Evolutionary conservation across 2,329 filamentous ascomycete genomes (phyloP).

Genomic region (Phyllosticta paracitricarpa): DNA sequence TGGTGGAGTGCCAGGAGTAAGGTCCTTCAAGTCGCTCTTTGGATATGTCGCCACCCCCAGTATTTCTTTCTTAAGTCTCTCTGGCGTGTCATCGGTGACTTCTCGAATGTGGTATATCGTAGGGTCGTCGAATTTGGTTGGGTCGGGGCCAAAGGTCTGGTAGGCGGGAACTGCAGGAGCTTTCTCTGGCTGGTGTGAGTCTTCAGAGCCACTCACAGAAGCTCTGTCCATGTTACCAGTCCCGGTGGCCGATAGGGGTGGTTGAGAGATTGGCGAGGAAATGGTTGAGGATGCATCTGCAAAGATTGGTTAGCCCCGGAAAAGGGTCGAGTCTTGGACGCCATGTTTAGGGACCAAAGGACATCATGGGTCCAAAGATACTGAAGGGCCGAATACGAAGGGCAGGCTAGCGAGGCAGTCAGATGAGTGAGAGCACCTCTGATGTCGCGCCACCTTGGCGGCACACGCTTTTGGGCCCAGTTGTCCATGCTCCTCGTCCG

Average conservation of each 20-base stretch:
- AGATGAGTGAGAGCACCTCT: neutral
- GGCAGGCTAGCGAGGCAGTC: neutral
- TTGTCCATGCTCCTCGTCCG: neutral
- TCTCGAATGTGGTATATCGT: slow-evolving; percentile 88
- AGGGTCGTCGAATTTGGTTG: slow-evolving; percentile 80
- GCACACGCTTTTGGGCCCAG: no score
- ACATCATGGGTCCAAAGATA: neutral
- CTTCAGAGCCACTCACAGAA: slow-evolving; percentile 47
- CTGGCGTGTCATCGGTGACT: slow-evolving; percentile 62
- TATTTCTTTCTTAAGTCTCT: slow-evolving; percentile 78
- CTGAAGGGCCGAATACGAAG: neutral
- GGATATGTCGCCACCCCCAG: slow-evolving; percentile 83
- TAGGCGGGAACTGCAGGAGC: slow-evolving; percentile 57
- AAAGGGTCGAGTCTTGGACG: neutral
- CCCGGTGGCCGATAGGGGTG: slow-evolving; percentile 36
- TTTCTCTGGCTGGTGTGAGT: slow-evolving; percentile 50
- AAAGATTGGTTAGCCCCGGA: neutral
- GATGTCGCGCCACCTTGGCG: neutral
- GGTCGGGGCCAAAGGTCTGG: slow-evolving; percentile 87
- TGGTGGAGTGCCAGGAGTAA: slow-evolving; percentile 80
- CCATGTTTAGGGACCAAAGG: neutral
- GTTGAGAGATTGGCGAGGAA: slow-evolving; percentile 32
- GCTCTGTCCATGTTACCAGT: slow-evolving; percentile 53
- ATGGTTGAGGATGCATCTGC: slow-evolving; percentile 29
- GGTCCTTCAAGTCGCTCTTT: slow-evolving; percentile 64